Base-by-base conservation (phyloP, 73 alveolate species). In the Loxodes magnus region DNA sequence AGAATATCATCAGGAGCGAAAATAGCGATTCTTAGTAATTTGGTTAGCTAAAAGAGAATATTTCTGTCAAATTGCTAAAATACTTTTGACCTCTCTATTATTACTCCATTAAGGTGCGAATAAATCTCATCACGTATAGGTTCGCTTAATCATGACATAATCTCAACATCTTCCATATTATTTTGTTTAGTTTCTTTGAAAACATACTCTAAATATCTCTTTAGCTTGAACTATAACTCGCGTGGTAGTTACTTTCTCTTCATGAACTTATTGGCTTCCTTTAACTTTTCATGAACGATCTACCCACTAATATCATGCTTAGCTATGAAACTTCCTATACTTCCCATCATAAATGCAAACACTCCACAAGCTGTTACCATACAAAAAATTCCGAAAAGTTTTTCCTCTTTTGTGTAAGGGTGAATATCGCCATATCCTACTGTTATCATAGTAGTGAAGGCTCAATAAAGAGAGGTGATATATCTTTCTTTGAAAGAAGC, bases 1-100 rank as follows among this genome's bases (percentile, higher is more conserved):
- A 84, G 64, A n/a, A 70, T 48, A 50, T 84, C 92, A 21, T 68
- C 89, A 56, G 77, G 77, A 51, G 87, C 70, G 33, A 57, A 84
- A 27, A 68, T 63, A 43, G 77, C 82, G 33, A 68, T 61, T 42
- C 71, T 74, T 66, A 84, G 73, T 39, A 72, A 70, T 36, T 56
- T 41, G 24, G 83, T 69, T 26, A 69, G 22, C 6, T 69, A 64
- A 3, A 29, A 34, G 4, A 69, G 51, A 29, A 69, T 50, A 16
- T 46, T 37, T n/a, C 43, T 2, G 0, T 46, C 67, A 14, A 12
- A 54, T 5, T 15, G 37, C n/a, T 39, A 38, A 37, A 71, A 71
- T 2, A 64, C 60, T 26, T 39, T 19, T 1, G 37, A 61, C 20
- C 31, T 21, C 38, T 54, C 38, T 17, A 71, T 17, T 7, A 63